Conservation (phyloP, 768 basidiomycete genomes). For the Tylopilus felleus region DNA sequence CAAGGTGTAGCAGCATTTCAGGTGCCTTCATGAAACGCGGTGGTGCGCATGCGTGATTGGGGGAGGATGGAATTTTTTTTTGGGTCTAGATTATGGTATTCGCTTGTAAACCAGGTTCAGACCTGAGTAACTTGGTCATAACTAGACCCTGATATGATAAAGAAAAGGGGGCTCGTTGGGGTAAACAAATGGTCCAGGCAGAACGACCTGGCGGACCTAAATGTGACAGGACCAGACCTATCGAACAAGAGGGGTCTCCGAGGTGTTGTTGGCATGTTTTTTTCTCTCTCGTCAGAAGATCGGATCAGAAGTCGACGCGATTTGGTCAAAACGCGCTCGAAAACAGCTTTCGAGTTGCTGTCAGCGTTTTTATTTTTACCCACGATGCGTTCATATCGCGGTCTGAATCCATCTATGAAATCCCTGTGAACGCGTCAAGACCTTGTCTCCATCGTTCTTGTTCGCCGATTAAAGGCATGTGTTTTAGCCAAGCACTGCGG, state of each 20-base stretch:
- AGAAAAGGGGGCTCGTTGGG: background rate
- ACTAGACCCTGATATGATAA: slow-evolving; percentile 6
- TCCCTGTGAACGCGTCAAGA: slow-evolving; percentile 4
- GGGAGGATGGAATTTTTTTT: slow-evolving; percentile 3
- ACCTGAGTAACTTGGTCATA: background rate
- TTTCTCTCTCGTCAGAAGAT: background rate
- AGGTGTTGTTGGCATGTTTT: background rate
- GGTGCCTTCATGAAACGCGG: slow-evolving; percentile 18
- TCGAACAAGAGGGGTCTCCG: background rate
- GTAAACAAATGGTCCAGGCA: background rate
- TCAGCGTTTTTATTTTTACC: slow-evolving; percentile 10
- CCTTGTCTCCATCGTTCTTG: background rate
- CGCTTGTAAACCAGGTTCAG: background rate
- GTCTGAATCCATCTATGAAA: slow-evolving; percentile 24
- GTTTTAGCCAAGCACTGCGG: background rate
- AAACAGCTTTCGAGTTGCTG: slow-evolving; percentile 3
- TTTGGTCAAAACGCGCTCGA: slow-evolving; percentile 31
- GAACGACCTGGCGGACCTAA: too few relatives aligned
- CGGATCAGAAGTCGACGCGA: slow-evolving; percentile 26
- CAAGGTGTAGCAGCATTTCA: background rate
- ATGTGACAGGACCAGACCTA: background rate
- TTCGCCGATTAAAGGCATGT: background rate
- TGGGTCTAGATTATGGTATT: slow-evolving; percentile 8
- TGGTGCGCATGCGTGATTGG: background rate
- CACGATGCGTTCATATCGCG: slow-evolving; percentile 23